A percentile compares a stretch with the other conserved stretches of the same genome.
Conservation (phyloP, 169 alveolate genomes). For the Miamiensis avidus region DNA sequence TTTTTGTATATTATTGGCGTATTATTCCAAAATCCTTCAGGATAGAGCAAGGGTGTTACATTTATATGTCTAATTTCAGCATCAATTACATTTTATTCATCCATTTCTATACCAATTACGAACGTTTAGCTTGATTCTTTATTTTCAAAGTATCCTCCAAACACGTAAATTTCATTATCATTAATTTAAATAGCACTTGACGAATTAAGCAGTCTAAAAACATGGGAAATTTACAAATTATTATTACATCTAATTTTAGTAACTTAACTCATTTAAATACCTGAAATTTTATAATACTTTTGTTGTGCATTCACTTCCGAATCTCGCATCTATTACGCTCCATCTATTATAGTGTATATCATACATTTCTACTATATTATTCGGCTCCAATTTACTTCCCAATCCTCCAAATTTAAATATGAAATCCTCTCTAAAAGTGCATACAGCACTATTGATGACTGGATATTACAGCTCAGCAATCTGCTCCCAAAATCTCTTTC, state of each 20-base stretch:
- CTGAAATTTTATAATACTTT: not conserved
- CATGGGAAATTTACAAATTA: too few relatives aligned
- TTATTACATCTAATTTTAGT: too few relatives aligned
- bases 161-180: not conserved
- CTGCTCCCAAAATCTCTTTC: not conserved
- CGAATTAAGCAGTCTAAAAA: not conserved
- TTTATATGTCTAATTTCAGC: not conserved
- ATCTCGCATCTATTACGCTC: not conserved
- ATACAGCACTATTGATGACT: not conserved
- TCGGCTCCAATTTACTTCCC: not conserved
- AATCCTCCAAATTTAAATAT: not conserved
- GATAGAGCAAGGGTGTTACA: not conserved
- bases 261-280: not conserved
- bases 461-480: not conserved
- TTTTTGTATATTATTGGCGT: not conserved
- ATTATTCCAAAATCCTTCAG: not conserved
- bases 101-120: not conserved
- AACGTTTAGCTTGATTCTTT: not conserved
- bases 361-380: not conserved
- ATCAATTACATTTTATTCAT: not conserved
- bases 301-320: not conserved
- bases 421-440: not conserved
- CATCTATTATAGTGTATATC: not conserved
- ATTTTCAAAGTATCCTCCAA: not conserved
- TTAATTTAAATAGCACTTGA: not conserved